These are phyloP conservation scores for Trypanosoma rangeli DNA, from an alignment of 208 protist species.

Conservation along the genomic window DNA sequence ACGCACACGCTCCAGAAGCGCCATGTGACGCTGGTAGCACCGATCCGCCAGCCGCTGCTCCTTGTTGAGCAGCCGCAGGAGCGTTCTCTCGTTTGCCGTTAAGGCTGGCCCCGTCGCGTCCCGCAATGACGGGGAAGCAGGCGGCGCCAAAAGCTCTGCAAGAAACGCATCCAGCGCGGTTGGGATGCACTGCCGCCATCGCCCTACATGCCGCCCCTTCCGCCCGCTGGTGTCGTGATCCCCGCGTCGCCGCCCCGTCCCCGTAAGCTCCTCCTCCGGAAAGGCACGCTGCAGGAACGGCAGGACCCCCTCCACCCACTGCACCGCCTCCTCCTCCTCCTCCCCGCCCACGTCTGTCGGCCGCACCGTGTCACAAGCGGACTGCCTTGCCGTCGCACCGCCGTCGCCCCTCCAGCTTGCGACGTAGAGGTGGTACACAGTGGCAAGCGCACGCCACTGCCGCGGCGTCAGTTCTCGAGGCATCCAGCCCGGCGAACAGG, in stretches of 20 bases:
- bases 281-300: slow-evolving; percentile 28
- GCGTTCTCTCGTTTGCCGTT: slow-evolving; percentile 17
- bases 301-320: slow-evolving; percentile 19
- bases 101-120: not conserved
- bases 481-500: not conserved
- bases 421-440: slow-evolving; percentile 28
- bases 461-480: slow-evolving; percentile 1
- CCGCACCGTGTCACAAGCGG: not conserved
- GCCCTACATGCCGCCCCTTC: not conserved
- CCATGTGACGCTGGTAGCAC: slow-evolving; percentile 31
- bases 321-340: slow-evolving; percentile 6
- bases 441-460: slow-evolving; percentile 29
- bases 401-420: not conserved
- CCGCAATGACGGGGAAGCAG: not conserved
- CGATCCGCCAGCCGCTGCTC: slow-evolving; percentile 31
- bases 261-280: slow-evolving; percentile 7
- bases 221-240: not conserved
- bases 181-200: slow-evolving; percentile 26
- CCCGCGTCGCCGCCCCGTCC: not conserved
- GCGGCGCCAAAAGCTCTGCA: slow-evolving; percentile 1
- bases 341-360: not conserved
- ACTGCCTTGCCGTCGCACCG: not conserved
- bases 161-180: slow-evolving; percentile 27
- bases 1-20: slow-evolving; percentile 31
- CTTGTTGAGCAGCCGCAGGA: slow-evolving; percentile 31